Evolutionary conservation across 2,329 filamentous ascomycete genomes (phyloP), one percentile per base, ranked within the genome.

Genomic region (Botrytis sinoallii): DNA sequence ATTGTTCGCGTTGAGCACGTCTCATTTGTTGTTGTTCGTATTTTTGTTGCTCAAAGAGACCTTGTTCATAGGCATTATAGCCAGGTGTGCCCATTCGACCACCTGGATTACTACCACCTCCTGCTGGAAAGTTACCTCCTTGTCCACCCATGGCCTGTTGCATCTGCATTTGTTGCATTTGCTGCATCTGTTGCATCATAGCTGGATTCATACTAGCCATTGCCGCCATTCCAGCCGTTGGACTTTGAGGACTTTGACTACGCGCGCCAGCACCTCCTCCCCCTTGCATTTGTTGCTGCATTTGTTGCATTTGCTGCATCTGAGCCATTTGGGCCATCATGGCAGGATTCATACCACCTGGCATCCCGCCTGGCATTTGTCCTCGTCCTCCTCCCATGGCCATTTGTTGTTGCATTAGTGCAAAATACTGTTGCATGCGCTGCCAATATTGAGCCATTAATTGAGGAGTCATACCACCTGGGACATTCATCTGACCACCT

Each of bases 391-490:
- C 83, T 44, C 83, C 85, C 90, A 95, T 95, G 67, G 91, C 92
- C 88, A 97, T 93, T 81, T 96, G 92, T 80, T 95, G 93, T 83
- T 97, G 94, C 93, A 97, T 96, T 88, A 97, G 91, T 73, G 91
- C 87, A 83, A 98, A 97, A 84, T 97, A 97, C 82, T 97, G 93
- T 83, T 99, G 96, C 95, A 99, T 98, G 66, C 95, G 90, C 82
- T 97, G 94, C 90, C 96, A 97, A 84, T 98, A 98, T 82, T 98
- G 95, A 3, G 96, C 96, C 94, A 98, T 98, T 86, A 97, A 91
- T 80, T 97, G 94, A 0, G 95, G 95, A 32, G 93, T 97, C 93
- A 98, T 97, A 76, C 92, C 91, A 70, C 86, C 82, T 82, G 80
- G 84, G 83, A 73, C 81, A 68, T 68, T 68, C 82, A 76, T 82